Evolutionary conservation across 495 filamentous ascomycete genomes (phyloP).

Genomic region (Massariosphaeria phaeospora): DNA sequence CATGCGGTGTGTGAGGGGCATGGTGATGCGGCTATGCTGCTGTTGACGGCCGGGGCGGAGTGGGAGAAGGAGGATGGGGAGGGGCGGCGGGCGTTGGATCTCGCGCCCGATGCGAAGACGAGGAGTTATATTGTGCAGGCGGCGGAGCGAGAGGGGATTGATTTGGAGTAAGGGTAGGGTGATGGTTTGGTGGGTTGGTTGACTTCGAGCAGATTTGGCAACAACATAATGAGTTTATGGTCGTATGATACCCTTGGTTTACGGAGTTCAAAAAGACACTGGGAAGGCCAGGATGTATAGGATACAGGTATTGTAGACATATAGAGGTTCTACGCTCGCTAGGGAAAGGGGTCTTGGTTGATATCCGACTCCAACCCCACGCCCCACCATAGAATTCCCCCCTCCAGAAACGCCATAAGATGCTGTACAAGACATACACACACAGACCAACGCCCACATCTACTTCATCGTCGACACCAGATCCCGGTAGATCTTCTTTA

Average conservation of each 20-base stretch:
- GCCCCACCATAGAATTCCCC: slow-evolving; percentile 2
- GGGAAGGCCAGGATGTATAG: too few species aligned
- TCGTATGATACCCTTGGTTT: too few species aligned
- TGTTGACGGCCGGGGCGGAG: slow-evolving; percentile 82
- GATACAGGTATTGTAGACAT: slow-evolving; percentile 1
- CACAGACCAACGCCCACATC: not conserved
- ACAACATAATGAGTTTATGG: too few species aligned
- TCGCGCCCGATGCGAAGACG: slow-evolving; percentile 80
- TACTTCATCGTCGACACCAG: slow-evolving; percentile 79
- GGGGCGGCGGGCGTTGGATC: slow-evolving; percentile 67
- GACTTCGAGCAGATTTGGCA: not conserved
- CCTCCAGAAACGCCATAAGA: not conserved
- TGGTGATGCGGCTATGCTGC: slow-evolving; percentile 75
- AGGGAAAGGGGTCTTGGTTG: not conserved
- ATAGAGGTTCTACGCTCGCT: not conserved
- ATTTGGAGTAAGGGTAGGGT: slow-evolving; percentile 44
- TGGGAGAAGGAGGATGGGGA: slow-evolving; percentile 70
- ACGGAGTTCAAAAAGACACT: too few species aligned
- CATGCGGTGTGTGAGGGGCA: slow-evolving; percentile 91
- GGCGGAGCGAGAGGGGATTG: slow-evolving; percentile 83
- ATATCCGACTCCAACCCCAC: not conserved
- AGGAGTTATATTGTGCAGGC: slow-evolving; percentile 71
- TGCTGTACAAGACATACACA: slow-evolving; percentile 32
- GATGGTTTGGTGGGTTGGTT: not conserved
- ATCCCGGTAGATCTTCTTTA: slow-evolving; percentile 93